A percentile compares a stretch with the other conserved stretches of the same genome.
phyloP scores from a whole-genome alignment of 2,329 filamentous ascomycete species.

The Hirsutella minnesotensis region DNA sequence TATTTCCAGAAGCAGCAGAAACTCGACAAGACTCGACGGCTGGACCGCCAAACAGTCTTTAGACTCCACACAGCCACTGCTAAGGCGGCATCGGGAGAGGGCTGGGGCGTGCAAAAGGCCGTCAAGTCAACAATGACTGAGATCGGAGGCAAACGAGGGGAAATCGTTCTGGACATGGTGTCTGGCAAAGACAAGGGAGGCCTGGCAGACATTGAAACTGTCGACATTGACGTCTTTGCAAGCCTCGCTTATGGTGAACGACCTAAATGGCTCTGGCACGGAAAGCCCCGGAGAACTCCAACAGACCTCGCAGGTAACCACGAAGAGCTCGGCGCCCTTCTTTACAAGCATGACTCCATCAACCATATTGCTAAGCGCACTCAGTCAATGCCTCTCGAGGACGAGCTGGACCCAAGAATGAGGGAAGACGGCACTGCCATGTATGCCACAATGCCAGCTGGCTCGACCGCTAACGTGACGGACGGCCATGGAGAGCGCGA shows the following conservation, averaged over 20 bases:
- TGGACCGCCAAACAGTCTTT: slow-evolving; percentile 76
- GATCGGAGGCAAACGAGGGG: slow-evolving; percentile 83
- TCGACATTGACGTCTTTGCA: slow-evolving; percentile 76
- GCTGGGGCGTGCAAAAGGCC: slow-evolving; percentile 84
- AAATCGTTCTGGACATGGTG: slow-evolving; percentile 93
- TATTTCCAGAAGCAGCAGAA: slow-evolving; percentile 87
- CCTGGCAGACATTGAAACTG: slow-evolving; percentile 84
- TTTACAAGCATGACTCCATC: slow-evolving; percentile 40
- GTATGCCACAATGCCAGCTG: slow-evolving; percentile 30
- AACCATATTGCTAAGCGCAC: slow-evolving; percentile 32
- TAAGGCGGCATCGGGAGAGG: slow-evolving; percentile 79
- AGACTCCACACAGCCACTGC: slow-evolving; percentile 73
- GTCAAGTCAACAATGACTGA: slow-evolving; percentile 94
- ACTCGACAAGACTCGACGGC: slow-evolving; percentile 60
- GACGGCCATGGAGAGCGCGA: slow-evolving; percentile 43
- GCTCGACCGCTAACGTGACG: slow-evolving; percentile 31
- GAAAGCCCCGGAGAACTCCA: slow-evolving; percentile 62
- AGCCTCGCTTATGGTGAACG: slow-evolving; percentile 69
- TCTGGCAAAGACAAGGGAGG: slow-evolving; percentile 76
- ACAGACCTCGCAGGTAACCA: slow-evolving; percentile 34
- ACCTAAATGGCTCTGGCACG: slow-evolving; percentile 89
- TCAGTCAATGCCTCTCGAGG: slow-evolving; percentile 40
- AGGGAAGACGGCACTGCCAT: slow-evolving; percentile 32
- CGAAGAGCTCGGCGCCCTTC: slow-evolving; percentile 34
- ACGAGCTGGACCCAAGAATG: slow-evolving; percentile 31